Conservation (phyloP, 2,329 filamentous ascomycete species). For the Polytolypa hystricis region DNA sequence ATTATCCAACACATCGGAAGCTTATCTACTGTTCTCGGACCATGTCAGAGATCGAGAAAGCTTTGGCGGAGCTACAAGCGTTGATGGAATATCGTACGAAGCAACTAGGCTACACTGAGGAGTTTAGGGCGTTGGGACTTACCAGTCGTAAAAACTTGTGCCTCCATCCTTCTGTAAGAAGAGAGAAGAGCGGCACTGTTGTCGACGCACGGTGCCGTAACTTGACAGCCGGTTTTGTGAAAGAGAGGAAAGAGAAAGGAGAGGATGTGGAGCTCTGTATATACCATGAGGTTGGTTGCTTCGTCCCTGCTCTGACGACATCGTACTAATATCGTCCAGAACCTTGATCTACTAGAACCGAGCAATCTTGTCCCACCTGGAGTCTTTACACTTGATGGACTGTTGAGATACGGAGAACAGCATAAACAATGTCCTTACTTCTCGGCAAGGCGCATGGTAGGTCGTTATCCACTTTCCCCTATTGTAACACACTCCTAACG, state of each 20-base stretch:
- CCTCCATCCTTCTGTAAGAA: conserved; percentile 87
- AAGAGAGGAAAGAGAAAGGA: conserved; percentile 90
- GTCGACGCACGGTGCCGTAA: conserved; percentile 95
- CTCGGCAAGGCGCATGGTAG: conserved; percentile 83
- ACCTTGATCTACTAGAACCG: conserved; percentile 85
- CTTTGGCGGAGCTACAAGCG: conserved; percentile 76
- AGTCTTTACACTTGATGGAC: conserved; percentile 86
- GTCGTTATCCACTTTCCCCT: neutral
- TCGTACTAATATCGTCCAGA: conserved; percentile 40
- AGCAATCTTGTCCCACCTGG: conserved; percentile 91
- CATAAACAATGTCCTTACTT: conserved; percentile 98
- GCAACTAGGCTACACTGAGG: conserved; percentile 80
- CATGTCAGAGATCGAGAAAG: conserved; percentile 99
- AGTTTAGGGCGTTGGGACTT: conserved; percentile 82
- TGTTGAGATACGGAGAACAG: conserved; percentile 81
- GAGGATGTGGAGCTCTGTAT: conserved; percentile 91
- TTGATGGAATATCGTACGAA: conserved; percentile 91
- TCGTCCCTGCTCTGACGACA: neutral
- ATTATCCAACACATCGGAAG: conserved; percentile 86
- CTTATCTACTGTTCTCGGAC: conserved; percentile 98
- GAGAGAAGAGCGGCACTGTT: conserved; percentile 87
- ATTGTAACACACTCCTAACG: conserved; percentile 12
- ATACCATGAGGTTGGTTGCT: conserved; percentile 68
- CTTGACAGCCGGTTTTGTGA: conserved; percentile 90
- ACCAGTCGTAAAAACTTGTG: conserved; percentile 97